Percentiles rank a stretch among this genome's conserved stretches.
Conservation (phyloP, 306 rosid genomes). For the Ziziphus jujuba region DNA sequence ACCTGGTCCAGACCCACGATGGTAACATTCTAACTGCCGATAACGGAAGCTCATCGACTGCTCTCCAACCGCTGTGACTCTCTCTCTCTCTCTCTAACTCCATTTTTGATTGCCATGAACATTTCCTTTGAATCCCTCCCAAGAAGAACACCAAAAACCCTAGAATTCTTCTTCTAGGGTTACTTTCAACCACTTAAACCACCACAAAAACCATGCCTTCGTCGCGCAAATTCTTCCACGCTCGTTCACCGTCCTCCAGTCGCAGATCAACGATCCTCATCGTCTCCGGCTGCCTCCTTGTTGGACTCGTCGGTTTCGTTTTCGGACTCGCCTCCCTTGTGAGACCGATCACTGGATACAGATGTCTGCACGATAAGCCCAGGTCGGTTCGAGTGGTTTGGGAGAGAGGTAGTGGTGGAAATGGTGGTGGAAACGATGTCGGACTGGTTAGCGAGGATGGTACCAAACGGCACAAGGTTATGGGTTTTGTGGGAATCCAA, state of each 20-base stretch:
- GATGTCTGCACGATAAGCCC: constrained; percentile 40
- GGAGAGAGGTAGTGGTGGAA: constrained; percentile 46
- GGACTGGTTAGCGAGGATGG: constrained; percentile 11
- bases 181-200: not conserved
- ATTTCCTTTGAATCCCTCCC: not conserved
- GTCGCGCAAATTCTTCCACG: constrained; percentile 53
- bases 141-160: constrained; percentile 7
- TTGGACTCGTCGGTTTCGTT: constrained; percentile 51
- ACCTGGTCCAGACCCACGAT: not conserved
- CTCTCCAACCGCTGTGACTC: not conserved
- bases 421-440: constrained; percentile 15
- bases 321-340: constrained; percentile 40
- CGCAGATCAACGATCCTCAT: constrained; percentile 53
- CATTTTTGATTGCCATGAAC: constrained; percentile 1
- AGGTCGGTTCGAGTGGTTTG: constrained; percentile 73
- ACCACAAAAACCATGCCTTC: constrained; percentile 48
- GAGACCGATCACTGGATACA: constrained; percentile 20
- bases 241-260: constrained; percentile 37
- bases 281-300: constrained; percentile 33
- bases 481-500: constrained; percentile 88
- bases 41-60: not conserved
- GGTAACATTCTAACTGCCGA: constrained; percentile 1
- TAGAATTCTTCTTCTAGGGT: constrained; percentile 19
- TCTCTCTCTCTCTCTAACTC: not conserved
- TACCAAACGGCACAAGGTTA: constrained; percentile 54